Evolutionary conservation across 257 asterid genomes (phyloP).

Genomic region (Jacaranda mimosifolia): DNA sequence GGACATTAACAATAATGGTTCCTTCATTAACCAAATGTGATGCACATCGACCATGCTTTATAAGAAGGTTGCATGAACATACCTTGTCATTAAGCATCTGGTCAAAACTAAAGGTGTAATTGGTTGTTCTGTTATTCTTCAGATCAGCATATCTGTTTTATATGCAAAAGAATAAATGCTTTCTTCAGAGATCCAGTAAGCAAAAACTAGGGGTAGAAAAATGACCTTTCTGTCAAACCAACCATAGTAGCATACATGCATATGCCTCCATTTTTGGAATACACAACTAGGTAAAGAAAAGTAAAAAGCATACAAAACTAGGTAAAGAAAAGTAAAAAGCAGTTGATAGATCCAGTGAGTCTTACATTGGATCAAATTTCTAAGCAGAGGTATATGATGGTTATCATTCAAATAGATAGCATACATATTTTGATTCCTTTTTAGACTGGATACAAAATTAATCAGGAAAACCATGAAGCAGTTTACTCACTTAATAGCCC

Average conservation of each 20-base stretch:
- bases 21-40: background rate
- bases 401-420: background rate
- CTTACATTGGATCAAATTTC: constrained; percentile 15
- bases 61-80: constrained; percentile 24
- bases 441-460: background rate
- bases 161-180: constrained; percentile 22
- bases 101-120: constrained; percentile 86
- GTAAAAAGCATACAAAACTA: background rate
- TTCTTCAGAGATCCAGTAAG: constrained; percentile 20
- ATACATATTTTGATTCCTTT: background rate
- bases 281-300: background rate
- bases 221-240: background rate
- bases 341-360: constrained; percentile 12
- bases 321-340: background rate
- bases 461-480: constrained; percentile 25
- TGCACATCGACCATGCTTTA: background rate
- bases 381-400: background rate
- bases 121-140: constrained; percentile 89
- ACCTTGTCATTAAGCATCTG: constrained; percentile 99
- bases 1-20: background rate
- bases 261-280: background rate
- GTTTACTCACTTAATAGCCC: constrained; percentile 86
- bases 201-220: background rate
- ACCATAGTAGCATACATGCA: constrained; percentile 24
- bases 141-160: constrained; percentile 89